Evolutionary conservation across 176 grass and related monocot species (phyloP).

Genomic region (Tuctoria greenei): DNA sequence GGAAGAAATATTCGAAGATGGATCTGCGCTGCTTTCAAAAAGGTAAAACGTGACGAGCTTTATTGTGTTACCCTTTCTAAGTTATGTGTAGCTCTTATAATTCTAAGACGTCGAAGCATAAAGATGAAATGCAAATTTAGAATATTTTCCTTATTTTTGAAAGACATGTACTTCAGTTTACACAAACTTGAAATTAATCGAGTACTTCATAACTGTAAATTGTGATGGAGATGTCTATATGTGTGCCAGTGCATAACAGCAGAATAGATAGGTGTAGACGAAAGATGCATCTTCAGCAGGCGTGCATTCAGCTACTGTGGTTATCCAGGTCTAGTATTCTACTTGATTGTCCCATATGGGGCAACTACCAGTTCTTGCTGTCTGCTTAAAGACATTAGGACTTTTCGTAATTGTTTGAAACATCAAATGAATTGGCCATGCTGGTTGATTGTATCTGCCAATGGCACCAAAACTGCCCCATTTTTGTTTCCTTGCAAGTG

Average conservation of each 20-base stretch:
- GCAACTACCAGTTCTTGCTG: conserved; percentile 23
- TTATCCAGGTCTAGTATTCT: conserved; percentile 26
- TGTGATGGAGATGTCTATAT: conserved; percentile 19
- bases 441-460: conserved; percentile 22
- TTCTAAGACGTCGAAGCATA: not conserved
- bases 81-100: not conserved
- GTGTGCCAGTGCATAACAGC: conserved; percentile 17
- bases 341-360: conserved; percentile 35
- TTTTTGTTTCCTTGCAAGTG: conserved; percentile 27
- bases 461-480: not conserved
- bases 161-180: not conserved
- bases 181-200: not conserved
- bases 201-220: conserved; percentile 14
- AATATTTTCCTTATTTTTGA: not conserved
- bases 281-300: conserved; percentile 3
- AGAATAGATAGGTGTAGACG: not conserved
- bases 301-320: not conserved
- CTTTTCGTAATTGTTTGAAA: conserved; percentile 20
- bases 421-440: conserved; percentile 32
- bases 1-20: conserved; percentile 98
- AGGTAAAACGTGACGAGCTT: conserved; percentile 42
- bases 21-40: conserved; percentile 66
- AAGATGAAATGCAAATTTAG: not conserved
- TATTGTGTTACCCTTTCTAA: not conserved
- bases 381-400: conserved; percentile 31